phyloP scores from a whole-genome alignment of 148 eudicot species.

The Nepenthes gracilis region DNA sequence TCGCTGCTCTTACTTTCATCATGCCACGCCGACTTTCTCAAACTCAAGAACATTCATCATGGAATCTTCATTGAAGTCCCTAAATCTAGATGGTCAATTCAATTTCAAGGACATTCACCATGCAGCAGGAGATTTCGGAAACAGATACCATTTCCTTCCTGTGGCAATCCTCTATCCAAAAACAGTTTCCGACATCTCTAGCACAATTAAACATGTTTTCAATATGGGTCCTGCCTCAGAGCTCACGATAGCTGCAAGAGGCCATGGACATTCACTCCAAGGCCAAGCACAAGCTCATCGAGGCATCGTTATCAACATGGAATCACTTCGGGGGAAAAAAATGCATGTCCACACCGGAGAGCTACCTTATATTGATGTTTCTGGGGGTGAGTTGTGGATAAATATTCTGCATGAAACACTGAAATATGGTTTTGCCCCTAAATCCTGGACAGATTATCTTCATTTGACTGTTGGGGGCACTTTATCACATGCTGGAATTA shows the following conservation, averaged over 20 bases:
- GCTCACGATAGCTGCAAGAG: conserved; percentile 79
- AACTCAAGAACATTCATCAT: conserved; percentile 11
- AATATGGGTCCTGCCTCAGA: conserved; percentile 51
- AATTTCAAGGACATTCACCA: conserved; percentile 28
- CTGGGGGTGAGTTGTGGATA: conserved; percentile 85
- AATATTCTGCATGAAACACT: conserved; percentile 71
- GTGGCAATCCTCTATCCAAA: conserved; percentile 56
- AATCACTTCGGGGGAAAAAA: conserved; percentile 41
- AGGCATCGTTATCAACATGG: conserved; percentile 81
- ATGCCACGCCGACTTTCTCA: conserved; percentile 24
- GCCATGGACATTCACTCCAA: conserved; percentile 87
- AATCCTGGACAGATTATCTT: conserved; percentile 96
- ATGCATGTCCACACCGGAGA: conserved; percentile 47
- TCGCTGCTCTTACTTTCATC: conserved; percentile 42
- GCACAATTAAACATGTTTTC: conserved; percentile 39
- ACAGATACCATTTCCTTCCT: conserved; percentile 47
- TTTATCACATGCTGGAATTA: conserved; percentile 85
- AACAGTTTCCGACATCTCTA: conserved; percentile 69
- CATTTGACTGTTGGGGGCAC: conserved; percentile 94
- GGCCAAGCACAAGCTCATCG: conserved; percentile 76
- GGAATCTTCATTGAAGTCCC: conserved; percentile 24
- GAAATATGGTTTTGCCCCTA: conserved; percentile 70
- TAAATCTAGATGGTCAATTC: conserved; percentile 43
- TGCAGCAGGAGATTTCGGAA: conserved; percentile 78
- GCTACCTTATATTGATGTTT: conserved; percentile 68